Conservation (phyloP, 2,329 filamentous ascomycete species). For the Biscogniauxia marginata region DNA sequence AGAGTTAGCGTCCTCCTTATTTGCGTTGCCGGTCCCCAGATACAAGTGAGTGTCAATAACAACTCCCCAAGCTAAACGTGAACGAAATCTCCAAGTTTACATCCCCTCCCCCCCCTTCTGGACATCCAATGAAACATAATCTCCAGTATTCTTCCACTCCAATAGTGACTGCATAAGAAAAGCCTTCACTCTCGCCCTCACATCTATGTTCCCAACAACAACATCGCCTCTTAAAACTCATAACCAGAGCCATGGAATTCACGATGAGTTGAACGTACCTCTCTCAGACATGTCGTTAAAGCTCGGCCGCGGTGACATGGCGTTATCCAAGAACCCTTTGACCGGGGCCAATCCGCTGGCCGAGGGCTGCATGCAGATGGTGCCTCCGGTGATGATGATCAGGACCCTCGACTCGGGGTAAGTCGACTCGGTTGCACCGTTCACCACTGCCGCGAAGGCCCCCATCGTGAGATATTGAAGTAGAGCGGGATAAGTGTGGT, state of each 20-base stretch:
- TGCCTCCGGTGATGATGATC: slow-evolving; percentile 87
- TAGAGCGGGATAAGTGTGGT: neutral
- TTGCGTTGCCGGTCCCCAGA: neutral
- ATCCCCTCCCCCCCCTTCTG: no score
- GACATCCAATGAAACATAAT: no score
- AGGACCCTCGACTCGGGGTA: slow-evolving; percentile 77
- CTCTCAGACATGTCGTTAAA: slow-evolving; percentile 75
- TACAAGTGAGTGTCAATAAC: neutral
- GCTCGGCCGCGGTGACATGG: slow-evolving; percentile 76
- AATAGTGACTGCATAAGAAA: no score
- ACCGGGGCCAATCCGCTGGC: slow-evolving; percentile 78
- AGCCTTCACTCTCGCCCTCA: neutral
- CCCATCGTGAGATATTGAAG: slow-evolving; percentile 24
- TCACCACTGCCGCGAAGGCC: slow-evolving; percentile 19
- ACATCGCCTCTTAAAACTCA: neutral
- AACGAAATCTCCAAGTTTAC: neutral
- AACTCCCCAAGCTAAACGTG: neutral
- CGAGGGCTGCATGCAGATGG: slow-evolving; percentile 88
- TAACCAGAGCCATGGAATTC: neutral
- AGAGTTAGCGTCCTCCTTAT: neutral
- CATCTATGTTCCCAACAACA: slow-evolving; percentile 20
- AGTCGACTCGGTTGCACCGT: slow-evolving; percentile 26
- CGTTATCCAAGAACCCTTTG: slow-evolving; percentile 75
- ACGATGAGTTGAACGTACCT: slow-evolving; percentile 28
- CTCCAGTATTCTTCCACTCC: no score